Conservation (phyloP, 768 basidiomycete genomes). For the Boletus rubroflammeus region DNA sequence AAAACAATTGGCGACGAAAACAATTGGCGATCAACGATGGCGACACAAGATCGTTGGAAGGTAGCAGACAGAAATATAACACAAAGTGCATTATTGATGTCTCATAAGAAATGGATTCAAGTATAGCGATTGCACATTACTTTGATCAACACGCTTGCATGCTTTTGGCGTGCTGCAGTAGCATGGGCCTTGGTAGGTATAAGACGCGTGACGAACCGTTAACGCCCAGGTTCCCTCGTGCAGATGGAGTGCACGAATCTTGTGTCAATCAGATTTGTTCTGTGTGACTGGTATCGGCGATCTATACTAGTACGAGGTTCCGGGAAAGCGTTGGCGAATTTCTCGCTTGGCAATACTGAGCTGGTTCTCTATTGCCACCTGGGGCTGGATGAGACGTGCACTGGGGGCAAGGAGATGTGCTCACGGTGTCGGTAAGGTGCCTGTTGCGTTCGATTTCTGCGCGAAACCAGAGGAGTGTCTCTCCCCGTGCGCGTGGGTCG, state of each 20-base stretch:
- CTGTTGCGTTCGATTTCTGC: conserved; percentile 64
- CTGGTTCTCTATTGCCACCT: conserved; percentile 62
- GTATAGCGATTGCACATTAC: background rate
- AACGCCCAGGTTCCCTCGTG: background rate
- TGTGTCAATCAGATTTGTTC: background rate
- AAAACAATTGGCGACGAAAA: too few relatives aligned
- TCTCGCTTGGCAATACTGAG: conserved; percentile 57
- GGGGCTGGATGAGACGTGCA: conserved; percentile 13
- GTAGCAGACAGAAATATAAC: conserved; percentile 93
- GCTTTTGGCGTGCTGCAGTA: background rate
- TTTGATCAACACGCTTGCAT: conserved; percentile 2
- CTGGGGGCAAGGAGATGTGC: background rate
- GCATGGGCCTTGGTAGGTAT: background rate
- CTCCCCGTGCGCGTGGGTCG: conserved; percentile 54
- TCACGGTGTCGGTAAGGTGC: conserved; percentile 55
- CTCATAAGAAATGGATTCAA: conserved; percentile 41
- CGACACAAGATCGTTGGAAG: conserved; percentile 79
- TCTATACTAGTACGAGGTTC: background rate
- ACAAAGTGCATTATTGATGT: conserved; percentile 96
- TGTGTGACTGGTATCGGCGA: background rate
- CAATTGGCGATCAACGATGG: conserved; percentile 88
- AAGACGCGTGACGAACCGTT: background rate
- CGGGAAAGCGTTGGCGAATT: conserved; percentile 51
- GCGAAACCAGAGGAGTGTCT: conserved; percentile 73
- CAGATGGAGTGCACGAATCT: background rate